Base-by-base conservation (phyloP, 495 filamentous ascomycete species). In the Polyplosphaeria fusca region DNA sequence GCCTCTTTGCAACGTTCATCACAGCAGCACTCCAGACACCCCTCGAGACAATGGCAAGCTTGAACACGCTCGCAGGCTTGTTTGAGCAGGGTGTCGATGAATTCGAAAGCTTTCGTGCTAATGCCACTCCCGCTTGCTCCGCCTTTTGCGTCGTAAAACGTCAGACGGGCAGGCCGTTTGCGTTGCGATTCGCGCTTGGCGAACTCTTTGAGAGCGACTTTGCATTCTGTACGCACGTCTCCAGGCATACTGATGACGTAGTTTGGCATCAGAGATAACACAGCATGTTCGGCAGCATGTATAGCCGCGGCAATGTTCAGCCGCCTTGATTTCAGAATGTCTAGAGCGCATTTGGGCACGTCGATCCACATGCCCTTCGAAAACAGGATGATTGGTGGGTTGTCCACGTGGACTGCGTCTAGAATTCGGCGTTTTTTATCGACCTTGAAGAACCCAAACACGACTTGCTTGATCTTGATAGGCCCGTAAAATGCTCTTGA, bases 351-450 rank as follows among this genome's bases (percentile, higher is more conserved):
- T 43, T 82, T 80, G 2, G 93, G 92, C 4, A 98, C 83, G 65
- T 97, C 92, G 20, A 98, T 82, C 93, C 93, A 98, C 86, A 95
- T 91, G 43, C 91, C 93, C 67, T 95, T 95, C 47, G 81, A 86
- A 61, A 84, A 75, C 39, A 89, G 80, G 26, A 92, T 77, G 48
- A 96, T 88, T 13, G 93, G 91, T 5, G 93, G 93, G 66, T 96
- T 95, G 61, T 95, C 87, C 16, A 98, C 90, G 37, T 88, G 81
- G 2, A 96, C 86, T 25, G 93, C 92, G 67, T 98, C 93, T 41
- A 98, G 86, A 44, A 98, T 85, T 22, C 87, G 82, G 37, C 85
- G 79, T 47, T 81, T 79, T 63, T 85, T 86, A 71, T 96, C 89
- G 35, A 96, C 71, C 67, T 96, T 97, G 79, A 96, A 96, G 76